Evolutionary conservation across 1,284 basidiomycete species (phyloP), one percentile per base, ranked within the genome.

Genomic region (Cutaneotrichosporon sp.): DNA sequence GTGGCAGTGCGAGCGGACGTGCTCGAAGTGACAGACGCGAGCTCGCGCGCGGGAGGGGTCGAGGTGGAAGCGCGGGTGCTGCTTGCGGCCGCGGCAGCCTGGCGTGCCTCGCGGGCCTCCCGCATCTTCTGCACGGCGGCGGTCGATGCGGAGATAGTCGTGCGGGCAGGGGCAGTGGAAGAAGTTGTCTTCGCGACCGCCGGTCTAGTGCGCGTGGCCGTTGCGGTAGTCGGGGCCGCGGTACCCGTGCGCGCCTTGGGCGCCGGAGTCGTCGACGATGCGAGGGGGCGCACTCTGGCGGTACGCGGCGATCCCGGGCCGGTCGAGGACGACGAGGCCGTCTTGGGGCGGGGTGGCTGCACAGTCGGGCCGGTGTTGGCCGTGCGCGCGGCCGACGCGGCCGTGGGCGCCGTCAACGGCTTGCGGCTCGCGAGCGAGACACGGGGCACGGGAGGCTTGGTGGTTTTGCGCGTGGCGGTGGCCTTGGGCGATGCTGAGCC

Each of bases 361-460:
- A 31, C 31, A 6, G 38, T 14, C 16, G 33, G 25, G 25, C 45
- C 11, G 2, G 46, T 16, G 20, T 46, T 47, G n/a, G 55, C 58
- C 10, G 58, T 58, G 45, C 66, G 66, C 0, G 66, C 66, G 2
- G 62, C 54, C 10, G 60, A 60, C 4, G 66, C 60, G 5, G 66
- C 60, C 3, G 66, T 67, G 27, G 66, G 66, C 6, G 66, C 66
- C 1, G 66, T 67, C 10, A 67, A 50, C 1, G 66, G 66, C 53
- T 63, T 62, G 53, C 66, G 62, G 56, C 47, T 60, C 18, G 66
- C 65, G 36, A 66, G 65, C 42, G 65, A 63, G n/a, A 47, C 18
- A 27, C 60, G 52, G 8, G 65, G 61, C 4, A 59, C 55, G 33
- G 47, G 47, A 18, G 53, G 50, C 51, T 38, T 58, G 49, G 42